Conservation (phyloP, 495 filamentous ascomycete species). For the Trichoderma orchidacearum region DNA sequence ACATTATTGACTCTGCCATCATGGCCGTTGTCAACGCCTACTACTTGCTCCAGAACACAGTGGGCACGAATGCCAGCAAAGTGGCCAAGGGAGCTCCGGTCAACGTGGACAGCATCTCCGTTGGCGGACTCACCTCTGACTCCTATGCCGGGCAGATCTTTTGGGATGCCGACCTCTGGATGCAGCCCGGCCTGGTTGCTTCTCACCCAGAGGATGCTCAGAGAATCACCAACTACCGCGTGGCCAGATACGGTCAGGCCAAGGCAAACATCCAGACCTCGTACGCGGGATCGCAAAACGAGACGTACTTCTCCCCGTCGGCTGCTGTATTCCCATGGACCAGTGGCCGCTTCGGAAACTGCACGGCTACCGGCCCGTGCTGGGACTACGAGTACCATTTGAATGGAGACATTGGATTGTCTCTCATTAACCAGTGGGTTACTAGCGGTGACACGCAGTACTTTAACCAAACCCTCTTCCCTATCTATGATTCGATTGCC, state of each 20-base stretch:
- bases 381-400: slow-evolving; percentile 50
- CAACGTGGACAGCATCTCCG: slow-evolving; percentile 37
- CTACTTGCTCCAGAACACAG: slow-evolving; percentile 51
- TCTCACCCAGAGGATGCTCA: slow-evolving; percentile 30
- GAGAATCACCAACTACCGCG: slow-evolving; percentile 38
- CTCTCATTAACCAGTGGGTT: slow-evolving; percentile 19
- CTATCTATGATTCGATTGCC: neutral
- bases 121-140: slow-evolving; percentile 39
- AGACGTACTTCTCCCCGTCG: neutral
- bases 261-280: slow-evolving; percentile 27
- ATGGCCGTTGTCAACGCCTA: slow-evolving; percentile 52
- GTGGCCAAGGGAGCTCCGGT: slow-evolving; percentile 32
- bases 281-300: slow-evolving; percentile 26
- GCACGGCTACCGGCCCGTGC: slow-evolving; percentile 45
- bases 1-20: slow-evolving; percentile 49
- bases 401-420: slow-evolving; percentile 53
- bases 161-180: slow-evolving; percentile 40
- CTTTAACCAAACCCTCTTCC: neutral
- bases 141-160: slow-evolving; percentile 44
- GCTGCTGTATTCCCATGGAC: slow-evolving; percentile 41
- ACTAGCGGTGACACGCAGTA: neutral
- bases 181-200: slow-evolving; percentile 41
- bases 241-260: slow-evolving; percentile 32
- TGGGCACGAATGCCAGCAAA: neutral
- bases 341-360: slow-evolving; percentile 43